Conservation (phyloP, 169 alveolate genomes). For the Babesia ovis region DNA sequence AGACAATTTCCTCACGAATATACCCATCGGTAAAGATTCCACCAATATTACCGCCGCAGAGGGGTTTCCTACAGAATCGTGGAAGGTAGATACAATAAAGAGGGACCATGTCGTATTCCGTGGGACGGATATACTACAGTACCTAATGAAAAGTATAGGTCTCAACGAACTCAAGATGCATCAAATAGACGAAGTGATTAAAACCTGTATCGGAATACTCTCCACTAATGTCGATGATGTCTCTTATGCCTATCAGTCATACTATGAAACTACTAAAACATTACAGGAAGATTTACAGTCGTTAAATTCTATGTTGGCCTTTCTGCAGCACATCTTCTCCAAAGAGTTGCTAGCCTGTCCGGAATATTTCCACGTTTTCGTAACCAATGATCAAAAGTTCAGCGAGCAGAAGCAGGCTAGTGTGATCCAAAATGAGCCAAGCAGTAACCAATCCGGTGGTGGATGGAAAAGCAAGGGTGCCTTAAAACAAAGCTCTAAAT, state of each 20-base stretch:
- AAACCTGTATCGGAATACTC: constrained; percentile 9
- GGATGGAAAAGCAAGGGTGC: constrained; percentile 56
- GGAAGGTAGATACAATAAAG: constrained; percentile 27
- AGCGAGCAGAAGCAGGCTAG: background rate
- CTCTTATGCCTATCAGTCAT: constrained; percentile 6
- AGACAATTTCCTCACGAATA: constrained; percentile 36
- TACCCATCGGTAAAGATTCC: background rate
- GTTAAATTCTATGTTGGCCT: constrained; percentile 3
- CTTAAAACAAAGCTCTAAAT: background rate
- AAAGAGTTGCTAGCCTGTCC: constrained; percentile 59
- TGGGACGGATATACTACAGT: constrained; percentile 19
- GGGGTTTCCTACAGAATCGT: background rate
- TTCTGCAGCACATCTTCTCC: constrained; percentile 41
- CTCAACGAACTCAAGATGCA: constrained; percentile 3
- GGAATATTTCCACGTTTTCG: constrained; percentile 59
- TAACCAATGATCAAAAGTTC: constrained; percentile 52
- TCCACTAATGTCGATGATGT: constrained; percentile 27
- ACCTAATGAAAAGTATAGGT: constrained; percentile 16
- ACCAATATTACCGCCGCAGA: background rate
- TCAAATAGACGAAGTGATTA: constrained; percentile 35
- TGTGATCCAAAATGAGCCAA: background rate
- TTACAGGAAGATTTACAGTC: constrained; percentile 50
- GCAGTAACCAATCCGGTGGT: background rate
- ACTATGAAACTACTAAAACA: constrained; percentile 30
- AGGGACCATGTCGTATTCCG: constrained; percentile 34